These are phyloP conservation scores for Cryphonectria radicalis DNA, from an alignment of 2,329 filamentous ascomycete species.

Conservation along the genomic window DNA sequence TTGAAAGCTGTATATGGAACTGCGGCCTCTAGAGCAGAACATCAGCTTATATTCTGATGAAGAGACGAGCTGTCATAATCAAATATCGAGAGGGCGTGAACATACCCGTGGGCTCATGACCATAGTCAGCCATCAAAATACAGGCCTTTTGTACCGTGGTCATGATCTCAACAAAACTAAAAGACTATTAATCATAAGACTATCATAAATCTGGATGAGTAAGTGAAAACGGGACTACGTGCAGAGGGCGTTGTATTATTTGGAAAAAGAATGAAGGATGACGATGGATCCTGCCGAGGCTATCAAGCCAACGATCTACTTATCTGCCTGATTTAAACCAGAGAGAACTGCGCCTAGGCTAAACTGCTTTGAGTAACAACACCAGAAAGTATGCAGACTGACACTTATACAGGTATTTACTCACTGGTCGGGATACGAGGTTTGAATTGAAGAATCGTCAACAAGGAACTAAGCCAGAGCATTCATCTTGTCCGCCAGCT, in stretches of 20 bases:
- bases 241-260: neutral
- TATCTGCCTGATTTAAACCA: neutral
- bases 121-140: slow-evolving; percentile 59
- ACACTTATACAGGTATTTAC: neutral
- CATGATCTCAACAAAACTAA: neutral
- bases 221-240: neutral
- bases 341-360: neutral
- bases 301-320: neutral
- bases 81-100: neutral
- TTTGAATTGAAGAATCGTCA: neutral
- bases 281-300: neutral
- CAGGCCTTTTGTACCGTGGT: neutral
- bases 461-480: neutral
- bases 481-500: no score
- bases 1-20: slow-evolving; percentile 54
- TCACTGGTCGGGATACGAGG: neutral
- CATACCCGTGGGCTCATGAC: slow-evolving; percentile 58
- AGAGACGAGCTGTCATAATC: neutral
- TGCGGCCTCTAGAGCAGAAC: slow-evolving; percentile 48
- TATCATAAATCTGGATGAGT: neutral
- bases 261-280: neutral
- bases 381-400: neutral
- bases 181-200: neutral
- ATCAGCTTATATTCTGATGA: neutral
- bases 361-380: neutral